A percentile compares a stretch with the other conserved stretches of the same genome.
Conservation (phyloP, 2,329 filamentous ascomycete genomes). For the Microdochium nivale region DNA sequence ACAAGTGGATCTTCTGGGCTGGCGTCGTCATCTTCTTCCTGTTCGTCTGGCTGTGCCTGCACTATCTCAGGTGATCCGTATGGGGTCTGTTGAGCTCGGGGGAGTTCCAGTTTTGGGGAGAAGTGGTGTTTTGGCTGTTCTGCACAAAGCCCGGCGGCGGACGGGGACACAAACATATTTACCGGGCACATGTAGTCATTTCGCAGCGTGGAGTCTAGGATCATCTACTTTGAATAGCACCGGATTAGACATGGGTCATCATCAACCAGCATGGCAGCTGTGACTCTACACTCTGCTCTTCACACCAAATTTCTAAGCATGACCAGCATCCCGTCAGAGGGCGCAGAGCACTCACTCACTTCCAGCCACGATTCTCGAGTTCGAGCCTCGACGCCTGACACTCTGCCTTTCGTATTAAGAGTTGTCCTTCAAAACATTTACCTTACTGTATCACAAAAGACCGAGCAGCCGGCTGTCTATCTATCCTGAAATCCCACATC, state of each 20-base stretch:
- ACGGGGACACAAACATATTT: background rate
- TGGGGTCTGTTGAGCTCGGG: slow-evolving; percentile 5
- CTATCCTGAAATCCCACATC: too few species aligned
- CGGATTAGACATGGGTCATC: background rate
- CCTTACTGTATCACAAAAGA: too few species aligned
- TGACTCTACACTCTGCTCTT: too few species aligned
- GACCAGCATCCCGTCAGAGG: too few species aligned
- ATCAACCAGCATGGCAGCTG: background rate
- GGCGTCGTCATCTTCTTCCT: slow-evolving; percentile 79
- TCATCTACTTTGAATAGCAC: background rate
- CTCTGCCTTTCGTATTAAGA: too few species aligned
- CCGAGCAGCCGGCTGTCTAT: too few species aligned
- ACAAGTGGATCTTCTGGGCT: slow-evolving; percentile 95
- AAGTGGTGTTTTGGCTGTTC: background rate
- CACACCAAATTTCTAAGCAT: too few species aligned
- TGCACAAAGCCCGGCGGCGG: too few species aligned
- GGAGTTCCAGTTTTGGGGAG: slow-evolving; percentile 1
- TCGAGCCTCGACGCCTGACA: too few species aligned
- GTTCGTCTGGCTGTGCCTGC: slow-evolving; percentile 87
- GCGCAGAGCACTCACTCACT: too few species aligned
- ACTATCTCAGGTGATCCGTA: slow-evolving; percentile 61
- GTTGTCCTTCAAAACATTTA: too few species aligned
- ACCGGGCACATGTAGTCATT: background rate
- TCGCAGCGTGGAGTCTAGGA: background rate
- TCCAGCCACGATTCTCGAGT: too few species aligned